Evolutionary conservation across 2,329 filamentous ascomycete species (phyloP).

Genomic region (Paecilomyces variotii): DNA sequence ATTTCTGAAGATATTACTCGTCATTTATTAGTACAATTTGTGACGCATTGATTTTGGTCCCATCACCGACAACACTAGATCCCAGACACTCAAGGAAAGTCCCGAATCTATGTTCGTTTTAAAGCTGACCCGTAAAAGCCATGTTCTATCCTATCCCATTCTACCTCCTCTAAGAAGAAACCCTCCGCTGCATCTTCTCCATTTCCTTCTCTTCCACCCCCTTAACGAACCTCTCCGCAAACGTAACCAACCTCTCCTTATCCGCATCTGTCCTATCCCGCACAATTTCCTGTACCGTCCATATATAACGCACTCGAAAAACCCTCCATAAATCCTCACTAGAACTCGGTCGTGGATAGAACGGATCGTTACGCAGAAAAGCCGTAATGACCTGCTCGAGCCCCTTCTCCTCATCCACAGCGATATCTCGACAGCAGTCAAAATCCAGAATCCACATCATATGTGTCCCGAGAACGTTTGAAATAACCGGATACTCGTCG

Average conservation of each 20-base stretch:
- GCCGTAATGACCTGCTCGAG: constrained; percentile 35
- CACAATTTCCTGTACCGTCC: constrained; percentile 3
- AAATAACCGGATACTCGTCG: not conserved
- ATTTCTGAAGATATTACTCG: too few species aligned
- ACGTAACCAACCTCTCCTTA: not conserved
- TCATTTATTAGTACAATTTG: too few species aligned
- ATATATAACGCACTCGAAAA: constrained; percentile 20
- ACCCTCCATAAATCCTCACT: constrained; percentile 14
- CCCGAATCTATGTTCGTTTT: too few species aligned
- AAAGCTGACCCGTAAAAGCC: too few species aligned
- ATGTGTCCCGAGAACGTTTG: constrained; percentile 23
- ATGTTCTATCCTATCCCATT: not conserved
- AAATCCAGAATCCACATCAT: constrained; percentile 44
- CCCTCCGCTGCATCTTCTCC: not conserved
- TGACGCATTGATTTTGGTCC: too few species aligned
- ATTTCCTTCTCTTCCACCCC: not conserved
- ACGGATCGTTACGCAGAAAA: constrained; percentile 47
- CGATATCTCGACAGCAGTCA: constrained; percentile 32
- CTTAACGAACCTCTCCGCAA: not conserved
- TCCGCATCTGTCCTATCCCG: not conserved
- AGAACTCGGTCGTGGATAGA: constrained; percentile 36
- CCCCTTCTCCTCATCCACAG: constrained; percentile 26
- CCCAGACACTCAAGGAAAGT: too few species aligned
- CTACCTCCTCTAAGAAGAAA: not conserved
- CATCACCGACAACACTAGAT: too few species aligned